Conservation (phyloP, 2,329 filamentous ascomycete species). For the Fusarium burgessii region DNA sequence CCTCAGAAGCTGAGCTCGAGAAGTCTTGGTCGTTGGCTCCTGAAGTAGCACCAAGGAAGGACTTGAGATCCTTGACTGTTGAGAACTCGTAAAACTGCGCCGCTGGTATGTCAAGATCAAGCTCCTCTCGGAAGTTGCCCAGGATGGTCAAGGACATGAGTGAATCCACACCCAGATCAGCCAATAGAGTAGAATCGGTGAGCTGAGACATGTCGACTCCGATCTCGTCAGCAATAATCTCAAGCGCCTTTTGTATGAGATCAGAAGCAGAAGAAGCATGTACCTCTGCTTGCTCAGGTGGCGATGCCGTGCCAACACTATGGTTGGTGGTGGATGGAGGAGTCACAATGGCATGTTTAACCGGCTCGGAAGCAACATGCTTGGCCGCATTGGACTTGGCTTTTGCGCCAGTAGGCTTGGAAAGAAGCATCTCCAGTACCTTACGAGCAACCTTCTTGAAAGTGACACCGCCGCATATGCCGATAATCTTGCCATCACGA, state of each 20-base stretch:
- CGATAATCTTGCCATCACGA: neutral
- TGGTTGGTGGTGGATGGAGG: rapidly evolving
- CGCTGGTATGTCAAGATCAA: slow-evolving; percentile 54
- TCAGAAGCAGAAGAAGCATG: rapidly evolving
- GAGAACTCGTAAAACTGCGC: neutral
- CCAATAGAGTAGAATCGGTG: slow-evolving; percentile 61
- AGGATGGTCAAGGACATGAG: slow-evolving; percentile 69
- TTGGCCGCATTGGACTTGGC: rapidly evolving
- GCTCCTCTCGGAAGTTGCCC: slow-evolving; percentile 66
- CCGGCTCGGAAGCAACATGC: rapidly evolving
- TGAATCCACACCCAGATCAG: slow-evolving; percentile 70
- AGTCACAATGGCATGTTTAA: rapidly evolving
- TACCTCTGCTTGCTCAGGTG: neutral
- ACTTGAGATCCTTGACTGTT: neutral
- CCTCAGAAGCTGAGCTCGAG: neutral
- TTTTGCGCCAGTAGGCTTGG: neutral
- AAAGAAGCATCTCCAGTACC: neutral
- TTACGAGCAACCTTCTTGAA: neutral
- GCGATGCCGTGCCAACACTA: neutral
- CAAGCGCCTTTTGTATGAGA: neutral
- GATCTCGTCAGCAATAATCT: slow-evolving; percentile 55
- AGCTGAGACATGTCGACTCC: slow-evolving; percentile 76
- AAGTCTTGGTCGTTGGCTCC: neutral
- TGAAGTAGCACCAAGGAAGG: neutral
- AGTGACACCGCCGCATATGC: neutral